A percentile compares a stretch with the other conserved stretches of the same genome.
phyloP scores from a whole-genome alignment of 805 yeast genomes.

The Groenewaldozyma tartarivorans region DNA sequence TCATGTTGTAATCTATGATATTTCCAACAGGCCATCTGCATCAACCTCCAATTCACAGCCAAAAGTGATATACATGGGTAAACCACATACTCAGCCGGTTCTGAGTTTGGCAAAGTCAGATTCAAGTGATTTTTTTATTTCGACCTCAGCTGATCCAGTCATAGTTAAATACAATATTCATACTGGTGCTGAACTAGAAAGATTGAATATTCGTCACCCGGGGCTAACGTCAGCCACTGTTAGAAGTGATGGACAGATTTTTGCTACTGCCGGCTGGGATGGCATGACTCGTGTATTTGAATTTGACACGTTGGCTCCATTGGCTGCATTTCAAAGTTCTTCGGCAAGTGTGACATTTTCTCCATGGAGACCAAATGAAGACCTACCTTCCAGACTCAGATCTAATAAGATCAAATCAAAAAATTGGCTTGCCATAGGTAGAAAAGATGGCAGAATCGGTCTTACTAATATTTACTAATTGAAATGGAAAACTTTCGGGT shows the following conservation, averaged over 20 bases:
- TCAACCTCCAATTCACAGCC: background rate
- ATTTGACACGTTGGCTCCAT: conserved; percentile 19
- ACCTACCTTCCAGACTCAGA: conserved; percentile 1
- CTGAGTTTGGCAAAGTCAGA: conserved; percentile 19
- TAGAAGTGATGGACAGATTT: conserved; percentile 17
- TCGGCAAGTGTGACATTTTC: conserved; percentile 18
- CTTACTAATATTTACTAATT: conserved; percentile 27
- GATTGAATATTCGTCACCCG: conserved; percentile 19
- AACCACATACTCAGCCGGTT: conserved; percentile 27
- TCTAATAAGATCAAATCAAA: conserved; percentile 3
- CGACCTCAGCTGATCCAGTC: conserved; percentile 27
- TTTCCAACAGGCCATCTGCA: conserved; percentile 13
- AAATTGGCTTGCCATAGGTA: conserved; percentile 39
- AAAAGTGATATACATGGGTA: conserved; percentile 11
- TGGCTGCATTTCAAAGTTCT: conserved; percentile 24
- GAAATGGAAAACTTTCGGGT: no score
- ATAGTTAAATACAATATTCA: conserved; percentile 21
- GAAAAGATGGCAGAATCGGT: conserved; percentile 45
- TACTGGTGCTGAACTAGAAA: background rate
- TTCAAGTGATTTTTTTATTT: conserved; percentile 17
- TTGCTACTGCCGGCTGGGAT: conserved; percentile 33
- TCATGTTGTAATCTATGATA: conserved; percentile 32
- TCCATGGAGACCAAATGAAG: background rate
- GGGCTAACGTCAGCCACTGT: conserved; percentile 22
- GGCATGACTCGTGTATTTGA: conserved; percentile 27